phyloP scores from a whole-genome alignment of 768 basidiomycete genomes.

The Chalciporus chontae region DNA sequence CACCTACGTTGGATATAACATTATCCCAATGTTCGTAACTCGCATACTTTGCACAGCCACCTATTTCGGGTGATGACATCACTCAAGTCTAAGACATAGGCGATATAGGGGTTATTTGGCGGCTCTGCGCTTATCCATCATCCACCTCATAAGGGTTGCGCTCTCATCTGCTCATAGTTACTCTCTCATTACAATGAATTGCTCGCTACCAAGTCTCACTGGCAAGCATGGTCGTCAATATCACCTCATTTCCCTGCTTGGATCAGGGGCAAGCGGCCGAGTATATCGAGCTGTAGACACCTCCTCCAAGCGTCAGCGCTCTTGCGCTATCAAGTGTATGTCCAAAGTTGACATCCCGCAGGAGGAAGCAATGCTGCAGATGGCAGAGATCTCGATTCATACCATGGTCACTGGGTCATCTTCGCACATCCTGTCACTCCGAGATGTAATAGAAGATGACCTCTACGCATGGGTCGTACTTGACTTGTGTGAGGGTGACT shows the following conservation, averaged over 20 bases:
- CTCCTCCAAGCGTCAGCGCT: conserved; percentile 34
- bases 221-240: conserved; percentile 56
- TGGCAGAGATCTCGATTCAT: conserved; percentile 63
- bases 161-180: not conserved
- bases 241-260: conserved; percentile 59
- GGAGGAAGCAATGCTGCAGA: conserved; percentile 55
- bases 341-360: conserved; percentile 46
- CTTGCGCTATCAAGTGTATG: conserved; percentile 76
- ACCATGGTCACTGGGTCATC: conserved; percentile 42
- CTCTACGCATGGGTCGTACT: conserved; percentile 64
- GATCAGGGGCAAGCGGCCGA: conserved; percentile 72
- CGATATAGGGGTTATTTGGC: not conserved
- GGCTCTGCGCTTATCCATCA: not conserved
- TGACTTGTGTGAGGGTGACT: conserved; percentile 59
- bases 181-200: not conserved
- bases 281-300: conserved; percentile 71
- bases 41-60: not conserved
- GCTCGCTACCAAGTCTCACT: conserved; percentile 24
- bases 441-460: conserved; percentile 55
- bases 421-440: conserved; percentile 63
- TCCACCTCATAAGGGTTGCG: too few species aligned
- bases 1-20: not conserved
- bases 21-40: conserved; percentile 10
- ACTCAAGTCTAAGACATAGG: not conserved
- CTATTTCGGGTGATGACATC: not conserved